A percentile compares a stretch with the other conserved stretches of the same genome.
Evolutionary conservation across 768 basidiomycete genomes (phyloP).

Genomic region (Boletus sensibilis): DNA sequence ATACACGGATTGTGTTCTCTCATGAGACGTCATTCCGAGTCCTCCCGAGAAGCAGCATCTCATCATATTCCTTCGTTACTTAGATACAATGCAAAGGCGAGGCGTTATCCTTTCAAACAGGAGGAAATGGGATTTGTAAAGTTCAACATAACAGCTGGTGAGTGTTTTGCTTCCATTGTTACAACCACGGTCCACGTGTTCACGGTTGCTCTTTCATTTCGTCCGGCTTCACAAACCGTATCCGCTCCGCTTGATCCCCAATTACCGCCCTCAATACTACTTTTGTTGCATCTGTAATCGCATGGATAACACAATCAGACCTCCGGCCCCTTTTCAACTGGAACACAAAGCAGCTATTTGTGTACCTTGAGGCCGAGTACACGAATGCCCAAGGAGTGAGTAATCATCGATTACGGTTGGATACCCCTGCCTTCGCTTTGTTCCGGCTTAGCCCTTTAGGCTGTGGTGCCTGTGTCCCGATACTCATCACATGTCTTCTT

Average conservation of each 20-base stretch:
- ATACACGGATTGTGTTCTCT: conserved; percentile 5
- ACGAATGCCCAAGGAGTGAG: conserved; percentile 69
- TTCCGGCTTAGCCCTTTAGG: conserved; percentile 24
- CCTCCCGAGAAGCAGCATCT: conserved; percentile 13
- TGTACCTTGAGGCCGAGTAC: conserved; percentile 87
- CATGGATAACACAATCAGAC: conserved; percentile 45
- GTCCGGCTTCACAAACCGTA: conserved; percentile 6
- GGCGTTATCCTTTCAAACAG: conserved; percentile 56
- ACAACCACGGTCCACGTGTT: conserved; percentile 19
- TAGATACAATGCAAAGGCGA: conserved; percentile 49
- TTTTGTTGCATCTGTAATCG: background rate
- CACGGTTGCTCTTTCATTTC: conserved; percentile 29
- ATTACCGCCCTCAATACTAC: conserved; percentile 16
- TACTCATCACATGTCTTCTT: conserved; percentile 14
- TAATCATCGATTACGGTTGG: conserved; percentile 5
- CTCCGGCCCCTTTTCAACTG: conserved; percentile 83
- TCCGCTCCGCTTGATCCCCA: conserved; percentile 8
- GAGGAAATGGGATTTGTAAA: conserved; percentile 79
- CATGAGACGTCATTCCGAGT: conserved; percentile 9
- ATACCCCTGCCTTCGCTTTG: conserved; percentile 5
- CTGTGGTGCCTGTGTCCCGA: conserved; percentile 2
- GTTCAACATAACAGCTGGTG: conserved; percentile 81
- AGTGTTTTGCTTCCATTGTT: conserved; percentile 34
- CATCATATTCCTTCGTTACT: conserved; percentile 3
- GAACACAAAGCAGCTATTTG: conserved; percentile 95